Base-by-base conservation (phyloP, 345 rosid genomes). In the Ceriops decandra region DNA sequence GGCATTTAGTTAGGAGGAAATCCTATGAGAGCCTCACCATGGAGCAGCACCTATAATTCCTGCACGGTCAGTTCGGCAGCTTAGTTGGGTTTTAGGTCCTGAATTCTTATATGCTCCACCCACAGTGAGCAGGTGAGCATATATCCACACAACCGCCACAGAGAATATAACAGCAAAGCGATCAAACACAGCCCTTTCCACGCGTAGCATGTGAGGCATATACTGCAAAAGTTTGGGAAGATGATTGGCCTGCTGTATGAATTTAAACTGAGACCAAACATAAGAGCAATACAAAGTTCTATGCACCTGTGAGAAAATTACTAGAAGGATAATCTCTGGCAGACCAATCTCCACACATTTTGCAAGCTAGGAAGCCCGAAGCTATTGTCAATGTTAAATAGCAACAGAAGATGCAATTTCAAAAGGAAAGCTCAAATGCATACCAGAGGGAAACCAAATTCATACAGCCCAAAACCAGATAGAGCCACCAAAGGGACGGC, bases 321-420 rank as follows among this genome's bases (percentile, higher is more conserved):
- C 22, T 53, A 93, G 82, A 67, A 93, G 81, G 76, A 91, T 76
- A 74, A 93, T 83, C 70, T 91, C 87, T 53, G 99, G 96, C 64
- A 93, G 73, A 42, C 99, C 99, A 61, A 91, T 88, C 90, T 93
- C 99, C 76, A 91, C 84, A 67, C 97, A 91, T 78, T 89, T 88
- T 56, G 96, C 91, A 73, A 93, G 81, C 98, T 93, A 66, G 51
- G 78, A 24, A 76, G 53, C 49, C 57, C 57, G 62, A 68, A 74
- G 36, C 69, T 47, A n/a, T 42, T 35, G 49, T 68, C 35, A 75
- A 26, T 67, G 62, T 51, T 33, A n/a, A 59, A 64, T 62, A 32
- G 52, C 47, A 52, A 16, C 26, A 60, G 49, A 24, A 72, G 24
- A 67, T 21, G 47, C 19, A 53, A 68, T 16, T 38, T 27, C 27